Evolutionary conservation across 345 rosid genomes (phyloP).

Genomic region (Pelargonium nanum): DNA sequence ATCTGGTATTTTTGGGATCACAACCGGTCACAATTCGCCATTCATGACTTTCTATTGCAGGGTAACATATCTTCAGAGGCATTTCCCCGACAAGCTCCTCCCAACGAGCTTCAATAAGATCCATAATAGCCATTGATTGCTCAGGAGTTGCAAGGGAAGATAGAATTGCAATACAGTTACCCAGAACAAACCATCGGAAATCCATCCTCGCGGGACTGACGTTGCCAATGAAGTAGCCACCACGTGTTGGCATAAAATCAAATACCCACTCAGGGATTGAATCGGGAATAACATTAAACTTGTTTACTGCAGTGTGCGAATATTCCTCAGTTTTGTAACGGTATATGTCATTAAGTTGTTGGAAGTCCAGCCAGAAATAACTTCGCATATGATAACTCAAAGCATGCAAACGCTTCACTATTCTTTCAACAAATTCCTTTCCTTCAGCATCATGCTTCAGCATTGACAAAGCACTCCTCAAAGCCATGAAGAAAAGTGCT

Average conservation of each 20-base stretch:
- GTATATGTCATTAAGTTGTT: constrained; percentile 52
- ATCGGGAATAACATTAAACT: constrained; percentile 53
- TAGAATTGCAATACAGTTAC: constrained; percentile 48
- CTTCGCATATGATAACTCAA: constrained; percentile 49
- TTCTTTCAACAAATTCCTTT: constrained; percentile 44
- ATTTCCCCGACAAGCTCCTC: constrained; percentile 57
- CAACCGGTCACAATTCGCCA: constrained; percentile 52
- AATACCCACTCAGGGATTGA: constrained; percentile 60
- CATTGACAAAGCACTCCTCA: constrained; percentile 50
- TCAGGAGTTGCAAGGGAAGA: constrained; percentile 54
- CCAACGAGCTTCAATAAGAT: constrained; percentile 54
- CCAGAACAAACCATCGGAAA: constrained; percentile 56
- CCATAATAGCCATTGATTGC: constrained; percentile 63
- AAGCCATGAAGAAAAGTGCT: constrained; percentile 66
- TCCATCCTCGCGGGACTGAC: constrained; percentile 78
- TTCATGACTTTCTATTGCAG: constrained; percentile 51
- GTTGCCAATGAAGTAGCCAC: constrained; percentile 62
- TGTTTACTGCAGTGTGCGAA: constrained; percentile 57
- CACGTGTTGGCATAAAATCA: constrained; percentile 55
- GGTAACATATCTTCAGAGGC: constrained; percentile 50
- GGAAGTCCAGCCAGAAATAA: constrained; percentile 58
- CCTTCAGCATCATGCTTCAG: constrained; percentile 57
- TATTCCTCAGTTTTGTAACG: constrained; percentile 54
- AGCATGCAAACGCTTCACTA: constrained; percentile 50
- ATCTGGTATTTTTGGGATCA: constrained; percentile 56